A percentile compares a stretch with the other conserved stretches of the same genome.
Evolutionary conservation across 495 filamentous ascomycete species (phyloP).

Genomic region (Gamarada debralockiae): DNA sequence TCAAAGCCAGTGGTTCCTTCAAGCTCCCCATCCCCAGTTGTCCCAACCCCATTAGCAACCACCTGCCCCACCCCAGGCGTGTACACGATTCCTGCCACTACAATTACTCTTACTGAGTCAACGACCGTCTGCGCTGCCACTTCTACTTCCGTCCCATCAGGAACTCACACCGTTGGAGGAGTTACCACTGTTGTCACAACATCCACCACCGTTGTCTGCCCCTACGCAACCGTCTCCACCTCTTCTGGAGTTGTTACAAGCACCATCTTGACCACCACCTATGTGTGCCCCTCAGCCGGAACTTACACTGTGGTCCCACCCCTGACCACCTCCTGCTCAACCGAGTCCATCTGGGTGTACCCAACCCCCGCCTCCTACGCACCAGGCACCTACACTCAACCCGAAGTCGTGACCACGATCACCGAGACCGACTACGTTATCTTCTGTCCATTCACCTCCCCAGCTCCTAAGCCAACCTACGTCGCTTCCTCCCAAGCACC

Average conservation of each 20-base stretch:
- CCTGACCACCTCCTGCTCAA: slow-evolving; percentile 54
- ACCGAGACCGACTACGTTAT: slow-evolving; percentile 65
- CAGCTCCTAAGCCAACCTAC: slow-evolving; percentile 1
- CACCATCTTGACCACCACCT: slow-evolving; percentile 68
- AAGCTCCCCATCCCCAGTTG: slow-evolving; percentile 28
- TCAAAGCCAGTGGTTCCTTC: slow-evolving; percentile 33
- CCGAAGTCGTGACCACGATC: slow-evolving; percentile 62
- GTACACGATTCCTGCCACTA: slow-evolving; percentile 79
- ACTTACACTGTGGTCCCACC: slow-evolving; percentile 74
- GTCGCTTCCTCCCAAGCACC: neutral
- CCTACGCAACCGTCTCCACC: slow-evolving; percentile 63
- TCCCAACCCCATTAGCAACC: slow-evolving; percentile 65
- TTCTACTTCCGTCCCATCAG: slow-evolving; percentile 57
- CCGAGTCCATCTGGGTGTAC: slow-evolving; percentile 55
- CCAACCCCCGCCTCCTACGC: slow-evolving; percentile 61
- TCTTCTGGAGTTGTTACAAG: slow-evolving; percentile 56
- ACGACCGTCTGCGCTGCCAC: slow-evolving; percentile 65
- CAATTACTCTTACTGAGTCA: slow-evolving; percentile 59
- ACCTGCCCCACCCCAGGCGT: slow-evolving; percentile 66
- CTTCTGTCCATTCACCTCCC: slow-evolving; percentile 65
- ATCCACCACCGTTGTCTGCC: slow-evolving; percentile 68
- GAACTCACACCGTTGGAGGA: slow-evolving; percentile 70
- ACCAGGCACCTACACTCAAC: slow-evolving; percentile 72
- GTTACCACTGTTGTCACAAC: slow-evolving; percentile 71
- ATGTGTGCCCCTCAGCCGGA: slow-evolving; percentile 72